Conservation (phyloP, 2,329 filamentous ascomycete genomes). For the Alternaria conjuncta region DNA sequence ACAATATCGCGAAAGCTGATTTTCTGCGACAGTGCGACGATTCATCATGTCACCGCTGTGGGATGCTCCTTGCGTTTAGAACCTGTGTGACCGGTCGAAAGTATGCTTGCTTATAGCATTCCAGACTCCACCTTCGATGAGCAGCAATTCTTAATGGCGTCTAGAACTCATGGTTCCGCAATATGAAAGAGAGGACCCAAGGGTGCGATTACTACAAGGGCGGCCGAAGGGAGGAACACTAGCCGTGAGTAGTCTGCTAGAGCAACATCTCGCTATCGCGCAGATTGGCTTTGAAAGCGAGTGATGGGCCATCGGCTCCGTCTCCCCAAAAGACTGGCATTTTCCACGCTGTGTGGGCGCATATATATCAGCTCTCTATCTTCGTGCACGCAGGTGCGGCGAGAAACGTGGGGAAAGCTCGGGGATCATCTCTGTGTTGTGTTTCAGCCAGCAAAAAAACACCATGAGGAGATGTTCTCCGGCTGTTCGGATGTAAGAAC, state of each 20-base stretch:
- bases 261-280: background rate
- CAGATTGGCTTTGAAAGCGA: background rate
- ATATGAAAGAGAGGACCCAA: background rate
- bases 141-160: background rate
- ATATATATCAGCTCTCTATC: background rate
- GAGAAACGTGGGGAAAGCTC: background rate
- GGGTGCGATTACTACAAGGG: background rate
- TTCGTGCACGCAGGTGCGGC: background rate
- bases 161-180: background rate
- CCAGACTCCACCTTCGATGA: background rate
- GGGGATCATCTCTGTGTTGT: background rate
- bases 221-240: background rate
- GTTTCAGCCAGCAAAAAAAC: background rate
- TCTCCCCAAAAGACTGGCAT: background rate
- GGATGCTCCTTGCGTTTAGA: background rate
- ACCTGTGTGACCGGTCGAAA: background rate
- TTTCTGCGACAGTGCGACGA: background rate
- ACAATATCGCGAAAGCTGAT: background rate
- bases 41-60: background rate
- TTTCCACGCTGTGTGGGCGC: background rate
- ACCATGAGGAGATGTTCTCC: background rate
- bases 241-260: background rate
- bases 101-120: background rate
- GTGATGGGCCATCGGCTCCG: background rate
- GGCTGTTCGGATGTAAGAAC: background rate